Evolutionary conservation across 345 rosid genomes (phyloP).

Genomic region (Nephelium lappaceum): DNA sequence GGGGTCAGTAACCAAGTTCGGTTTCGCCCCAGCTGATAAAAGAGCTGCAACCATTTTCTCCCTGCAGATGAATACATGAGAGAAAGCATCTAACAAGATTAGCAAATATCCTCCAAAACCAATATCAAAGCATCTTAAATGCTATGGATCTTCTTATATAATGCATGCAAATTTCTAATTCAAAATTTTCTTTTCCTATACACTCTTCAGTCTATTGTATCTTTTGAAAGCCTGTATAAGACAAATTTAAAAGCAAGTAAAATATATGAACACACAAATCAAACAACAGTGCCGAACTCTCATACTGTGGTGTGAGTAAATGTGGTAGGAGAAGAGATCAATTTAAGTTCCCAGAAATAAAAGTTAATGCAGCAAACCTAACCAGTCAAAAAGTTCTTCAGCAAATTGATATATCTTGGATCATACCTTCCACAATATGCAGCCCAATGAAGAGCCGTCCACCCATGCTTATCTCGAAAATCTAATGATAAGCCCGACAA

Average conservation of each 20-base stretch:
- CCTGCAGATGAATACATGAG: slow-evolving; percentile 46
- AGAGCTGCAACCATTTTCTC: slow-evolving; percentile 91
- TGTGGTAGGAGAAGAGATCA: background rate
- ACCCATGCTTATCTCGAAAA: slow-evolving; percentile 87
- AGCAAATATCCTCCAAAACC: slow-evolving; percentile 5
- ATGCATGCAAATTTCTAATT: background rate
- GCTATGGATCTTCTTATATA: background rate
- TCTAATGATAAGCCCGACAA: slow-evolving; percentile 78
- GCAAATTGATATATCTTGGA: slow-evolving; percentile 2
- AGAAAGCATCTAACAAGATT: background rate
- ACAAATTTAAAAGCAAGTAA: background rate
- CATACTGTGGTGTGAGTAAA: background rate
- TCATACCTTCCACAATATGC: slow-evolving; percentile 78
- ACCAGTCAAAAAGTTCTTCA: background rate
- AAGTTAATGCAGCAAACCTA: background rate
- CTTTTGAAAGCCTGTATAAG: background rate
- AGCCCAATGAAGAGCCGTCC: slow-evolving; percentile 99
- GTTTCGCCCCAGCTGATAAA: slow-evolving; percentile 87
- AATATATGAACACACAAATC: background rate
- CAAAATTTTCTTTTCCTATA: background rate
- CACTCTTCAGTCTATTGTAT: background rate
- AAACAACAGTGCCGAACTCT: background rate
- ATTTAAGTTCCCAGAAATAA: background rate
- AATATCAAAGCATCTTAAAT: background rate
- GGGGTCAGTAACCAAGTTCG: slow-evolving; percentile 89